Base-by-base conservation (phyloP, 192 early-diverging fungal genomes). In the Coemansia biformis region DNA sequence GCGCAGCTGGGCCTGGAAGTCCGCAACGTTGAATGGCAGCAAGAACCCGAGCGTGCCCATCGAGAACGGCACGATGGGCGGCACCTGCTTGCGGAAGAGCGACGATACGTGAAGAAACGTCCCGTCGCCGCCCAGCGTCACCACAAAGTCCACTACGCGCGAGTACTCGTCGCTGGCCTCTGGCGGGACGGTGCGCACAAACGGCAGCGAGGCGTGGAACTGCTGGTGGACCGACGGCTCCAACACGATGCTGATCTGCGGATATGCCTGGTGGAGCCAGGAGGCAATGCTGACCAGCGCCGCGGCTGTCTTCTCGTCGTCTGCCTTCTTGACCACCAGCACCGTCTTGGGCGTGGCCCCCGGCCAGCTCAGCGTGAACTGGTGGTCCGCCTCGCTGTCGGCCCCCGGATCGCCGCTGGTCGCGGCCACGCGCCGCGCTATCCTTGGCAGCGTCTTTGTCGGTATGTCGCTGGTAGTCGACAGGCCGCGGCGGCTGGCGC, bases 51-150 rank as follows among this genome's bases (percentile, higher is more conserved):
- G 61, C 5, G 91, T 91, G 10, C 92, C 92, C 72, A 96, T 75
- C 8, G 92, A 96, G 43, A 96, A 96, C 8, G 90, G 90, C 36
- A 93, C 68, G n/a, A 96, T 82, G 8, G 92, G 92, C 18, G 92
- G 92, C 7, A 84, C 85, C 10, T 74, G 63, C 17, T 68, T 59
- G 13, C 78, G 77, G 59, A 95, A 95, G 22, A 93, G 61, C 8
- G 84, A 87, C 3, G 88, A 88, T 1, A 87, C 75, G 51, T 95
- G 89, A 44, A 95, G 76, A 38, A 95, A 86, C 5, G 92, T 95
- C 17, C 92, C 92, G 54, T 94, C 91, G 22, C 92, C 91, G 28
- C 91, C 92, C 9, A 95, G 72, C n/a, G 91, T 91, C n/a, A 95
- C 76, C 5, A 85, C 89, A 57, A 91, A 85, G 59, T 95, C 91